phyloP scores from a whole-genome alignment of 768 basidiomycete genomes.

The Rhodocollybia butyracea region DNA sequence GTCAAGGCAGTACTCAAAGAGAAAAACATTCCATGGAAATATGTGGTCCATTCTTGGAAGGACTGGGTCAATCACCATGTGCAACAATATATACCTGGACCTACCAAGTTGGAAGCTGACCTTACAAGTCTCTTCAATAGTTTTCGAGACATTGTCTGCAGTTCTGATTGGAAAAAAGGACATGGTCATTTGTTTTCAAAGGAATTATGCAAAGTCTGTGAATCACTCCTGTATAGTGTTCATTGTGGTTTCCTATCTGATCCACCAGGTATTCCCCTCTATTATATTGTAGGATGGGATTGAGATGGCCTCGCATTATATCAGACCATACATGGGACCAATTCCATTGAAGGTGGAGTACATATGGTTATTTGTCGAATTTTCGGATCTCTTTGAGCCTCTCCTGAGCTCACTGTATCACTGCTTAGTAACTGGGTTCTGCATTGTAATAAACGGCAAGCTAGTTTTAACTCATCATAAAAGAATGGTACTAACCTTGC shows the following conservation, averaged over 20 bases:
- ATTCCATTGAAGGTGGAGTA: slow-evolving; percentile 18
- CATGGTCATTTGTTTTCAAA: background rate
- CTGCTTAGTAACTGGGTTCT: background rate
- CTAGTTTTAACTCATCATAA: background rate
- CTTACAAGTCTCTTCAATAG: background rate
- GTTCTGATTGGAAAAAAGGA: background rate
- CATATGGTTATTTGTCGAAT: slow-evolving; percentile 12
- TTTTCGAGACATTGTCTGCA: background rate
- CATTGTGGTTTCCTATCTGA: slow-evolving; percentile 16
- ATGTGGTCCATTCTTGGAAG: background rate
- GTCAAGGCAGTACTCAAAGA: slow-evolving; percentile 8
- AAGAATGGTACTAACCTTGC: too few relatives aligned
- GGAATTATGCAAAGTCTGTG: background rate
- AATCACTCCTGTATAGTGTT: background rate
- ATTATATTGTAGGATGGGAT: slow-evolving; percentile 11
- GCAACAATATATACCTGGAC: background rate
- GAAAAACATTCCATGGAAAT: slow-evolving; percentile 5
- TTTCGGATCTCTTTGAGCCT: slow-evolving; percentile 15
- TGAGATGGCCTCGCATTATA: slow-evolving; percentile 14
- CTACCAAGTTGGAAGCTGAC: background rate
- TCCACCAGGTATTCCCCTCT: slow-evolving; percentile 13
- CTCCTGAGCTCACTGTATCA: slow-evolving; percentile 6
- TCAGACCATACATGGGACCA: slow-evolving; percentile 16
- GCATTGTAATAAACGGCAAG: slow-evolving; percentile 10
- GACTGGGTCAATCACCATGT: background rate